Base-by-base conservation (phyloP, 352 stramenopile species). In the Phytophthora pisi region DNA sequence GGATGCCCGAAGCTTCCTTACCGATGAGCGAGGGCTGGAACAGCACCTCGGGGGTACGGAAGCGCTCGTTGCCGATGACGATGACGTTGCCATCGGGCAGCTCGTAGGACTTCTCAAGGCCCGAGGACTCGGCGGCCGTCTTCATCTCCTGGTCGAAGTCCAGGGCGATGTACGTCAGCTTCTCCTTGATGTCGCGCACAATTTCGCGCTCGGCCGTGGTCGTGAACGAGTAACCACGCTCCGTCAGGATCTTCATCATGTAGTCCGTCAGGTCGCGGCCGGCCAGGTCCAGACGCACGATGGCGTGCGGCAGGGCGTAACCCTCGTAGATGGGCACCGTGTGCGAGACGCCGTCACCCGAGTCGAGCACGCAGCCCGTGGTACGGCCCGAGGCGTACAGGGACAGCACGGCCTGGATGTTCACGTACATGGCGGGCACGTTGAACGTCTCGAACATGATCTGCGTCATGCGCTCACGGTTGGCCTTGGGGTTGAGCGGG, bases 381-480 rank as follows among this genome's bases (percentile, higher is more conserved):
- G 96, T 98, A 51, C 96, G 81, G 20, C 97, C 97, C 10, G 91
- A 98, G 9, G 96, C 93, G 78, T 99, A 99, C 34, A 99, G 80
- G 58, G 86, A 96, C 11, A 99, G 79, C 59, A 98, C 92, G 24
- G 96, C 91, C 51, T 97, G 84, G 64, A 89, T 98, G 77, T 98
- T 98, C 26, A 99, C 93, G 70, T 96, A 98, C 57, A 99, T 82
- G 9, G 93, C 95, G 5, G 96, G 96, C 59, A 96, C 90, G 70
- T 94, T 94, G 66, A 98, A 98, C 3, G 88, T 93, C 83, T 99
- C 97, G 70, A 99, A 99, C 74, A 99, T 99, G 82, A 99, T 99
- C 82, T 99, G 90, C 15, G 94, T 95, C 66, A 94, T 91, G 69
- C 93, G 82, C 57, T 98, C 89, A n/a, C 96, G 84, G 78, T 98